Percentiles rank a stretch among this genome's conserved stretches.
Conservation (phyloP, 1,284 basidiomycete species). For the Apiotrichum sp. region DNA sequence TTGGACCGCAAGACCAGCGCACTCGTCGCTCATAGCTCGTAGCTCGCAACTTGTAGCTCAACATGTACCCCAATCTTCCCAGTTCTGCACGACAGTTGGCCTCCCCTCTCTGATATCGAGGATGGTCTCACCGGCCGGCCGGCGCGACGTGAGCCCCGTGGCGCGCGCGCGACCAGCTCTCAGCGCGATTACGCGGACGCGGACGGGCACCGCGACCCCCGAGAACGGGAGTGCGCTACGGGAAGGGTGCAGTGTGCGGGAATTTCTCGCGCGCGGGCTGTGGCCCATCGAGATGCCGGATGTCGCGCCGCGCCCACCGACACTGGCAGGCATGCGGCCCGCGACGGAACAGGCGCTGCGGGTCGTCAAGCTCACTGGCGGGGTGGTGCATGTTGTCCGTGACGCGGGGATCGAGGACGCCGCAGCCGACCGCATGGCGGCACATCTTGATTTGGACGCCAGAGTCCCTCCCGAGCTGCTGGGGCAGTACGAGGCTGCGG, state of each 20-base stretch:
- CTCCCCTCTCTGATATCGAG: too few relatives aligned
- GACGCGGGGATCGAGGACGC: not conserved
- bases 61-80: too few relatives aligned
- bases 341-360: not conserved
- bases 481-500: not conserved
- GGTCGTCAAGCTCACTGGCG: not conserved
- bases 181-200: too few relatives aligned
- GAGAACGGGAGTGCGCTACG: too few relatives aligned
- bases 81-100: too few relatives aligned
- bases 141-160: too few relatives aligned
- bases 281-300: slow-evolving; percentile 2
- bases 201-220: too few relatives aligned
- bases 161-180: too few relatives aligned
- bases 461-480: not conserved
- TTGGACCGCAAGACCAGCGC: too few relatives aligned
- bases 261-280: slow-evolving; percentile 2
- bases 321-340: not conserved
- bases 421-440: not conserved
- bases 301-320: not conserved
- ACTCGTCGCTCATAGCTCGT: too few relatives aligned
- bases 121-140: too few relatives aligned
- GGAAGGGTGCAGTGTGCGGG: not conserved
- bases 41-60: too few relatives aligned
- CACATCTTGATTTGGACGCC: not conserved
- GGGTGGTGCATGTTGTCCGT: not conserved